A percentile compares a stretch with the other conserved stretches of the same genome.
These are phyloP conservation scores for Suhomyces pyralidae DNA, from an alignment of 805 yeast species.

Conservation along the genomic window DNA sequence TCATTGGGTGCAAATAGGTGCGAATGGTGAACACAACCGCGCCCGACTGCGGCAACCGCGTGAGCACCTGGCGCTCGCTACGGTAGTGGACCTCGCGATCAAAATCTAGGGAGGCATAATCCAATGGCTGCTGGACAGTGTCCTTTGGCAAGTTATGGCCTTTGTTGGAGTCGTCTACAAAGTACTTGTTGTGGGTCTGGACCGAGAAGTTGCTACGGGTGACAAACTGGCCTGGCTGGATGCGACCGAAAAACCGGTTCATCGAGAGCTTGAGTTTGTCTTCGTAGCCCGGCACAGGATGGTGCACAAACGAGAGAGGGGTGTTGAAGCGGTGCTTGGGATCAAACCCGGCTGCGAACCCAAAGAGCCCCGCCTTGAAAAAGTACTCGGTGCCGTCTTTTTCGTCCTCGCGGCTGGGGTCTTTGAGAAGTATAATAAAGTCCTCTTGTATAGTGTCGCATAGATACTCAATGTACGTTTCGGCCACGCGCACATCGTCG, in stretches of 20 bases:
- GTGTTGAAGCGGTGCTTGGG: constrained; percentile 36
- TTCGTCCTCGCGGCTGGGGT: constrained; percentile 25
- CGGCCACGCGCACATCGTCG: constrained; percentile 8
- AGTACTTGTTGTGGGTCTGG: constrained; percentile 34
- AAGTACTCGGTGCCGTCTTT: constrained; percentile 35
- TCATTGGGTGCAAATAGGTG: constrained; percentile 38
- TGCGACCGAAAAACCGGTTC: constrained; percentile 39
- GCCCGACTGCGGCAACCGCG: constrained; percentile 35
- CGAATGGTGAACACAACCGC: constrained; percentile 42
- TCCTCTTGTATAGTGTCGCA: constrained; percentile 39
- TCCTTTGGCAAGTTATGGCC: constrained; percentile 35
- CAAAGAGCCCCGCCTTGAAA: constrained; percentile 44
- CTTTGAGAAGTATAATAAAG: constrained; percentile 37
- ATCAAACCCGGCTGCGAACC: constrained; percentile 45
- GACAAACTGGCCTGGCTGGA: constrained; percentile 36
- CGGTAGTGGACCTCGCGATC: constrained; percentile 38
- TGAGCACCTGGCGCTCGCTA: constrained; percentile 41
- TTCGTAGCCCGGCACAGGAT: constrained; percentile 43
- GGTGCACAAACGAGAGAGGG: constrained; percentile 38
- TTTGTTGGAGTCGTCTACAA: constrained; percentile 39
- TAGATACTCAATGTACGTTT: constrained; percentile 21
- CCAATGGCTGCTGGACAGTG: constrained; percentile 21
- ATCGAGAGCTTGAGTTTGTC: constrained; percentile 36
- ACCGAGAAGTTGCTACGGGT: constrained; percentile 41
- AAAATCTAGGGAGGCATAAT: constrained; percentile 34